A percentile compares a stretch with the other conserved stretches of the same genome.
These are phyloP conservation scores for Phaeosphaeriaceae sp. DNA, from an alignment of 2,329 filamentous ascomycete species.

Conservation along the genomic window DNA sequence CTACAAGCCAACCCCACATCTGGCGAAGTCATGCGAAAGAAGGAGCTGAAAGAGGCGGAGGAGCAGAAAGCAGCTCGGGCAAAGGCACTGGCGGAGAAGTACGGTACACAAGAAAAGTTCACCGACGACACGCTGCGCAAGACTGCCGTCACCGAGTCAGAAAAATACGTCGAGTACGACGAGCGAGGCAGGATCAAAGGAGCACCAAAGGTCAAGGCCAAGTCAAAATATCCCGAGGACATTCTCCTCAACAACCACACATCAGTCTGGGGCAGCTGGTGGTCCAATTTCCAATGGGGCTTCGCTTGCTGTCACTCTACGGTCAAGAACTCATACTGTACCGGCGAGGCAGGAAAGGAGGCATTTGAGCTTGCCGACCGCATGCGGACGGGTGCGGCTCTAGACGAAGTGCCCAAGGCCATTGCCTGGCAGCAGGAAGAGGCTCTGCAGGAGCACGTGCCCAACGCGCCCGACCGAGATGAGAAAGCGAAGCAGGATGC, in stretches of 20 bases:
- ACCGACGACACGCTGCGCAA: slow-evolving; percentile 69
- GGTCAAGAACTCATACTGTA: slow-evolving; percentile 97
- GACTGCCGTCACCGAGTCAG: slow-evolving; percentile 77
- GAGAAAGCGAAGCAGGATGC: slow-evolving; percentile 52
- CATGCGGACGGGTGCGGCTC: slow-evolving; percentile 57
- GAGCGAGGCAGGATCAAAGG: slow-evolving; percentile 89
- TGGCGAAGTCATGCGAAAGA: slow-evolving; percentile 82
- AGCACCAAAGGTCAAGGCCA: slow-evolving; percentile 74
- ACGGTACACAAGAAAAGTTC: slow-evolving; percentile 73
- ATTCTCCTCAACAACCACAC: slow-evolving; percentile 89
- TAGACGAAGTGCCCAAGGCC: slow-evolving; percentile 52
- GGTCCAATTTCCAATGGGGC: slow-evolving; percentile 93
- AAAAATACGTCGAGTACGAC: slow-evolving; percentile 93
- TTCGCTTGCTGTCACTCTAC: slow-evolving; percentile 94
- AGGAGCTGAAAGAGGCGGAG: slow-evolving; percentile 76
- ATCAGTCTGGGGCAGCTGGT: slow-evolving; percentile 96
- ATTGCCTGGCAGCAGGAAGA: slow-evolving; percentile 54
- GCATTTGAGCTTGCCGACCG: slow-evolving; percentile 80
- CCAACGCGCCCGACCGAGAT: slow-evolving; percentile 52
- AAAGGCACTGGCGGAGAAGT: slow-evolving; percentile 79
- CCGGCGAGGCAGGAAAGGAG: slow-evolving; percentile 82
- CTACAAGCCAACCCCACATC: slow-evolving; percentile 96
- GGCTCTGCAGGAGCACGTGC: slow-evolving; percentile 49
- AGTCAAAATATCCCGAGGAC: slow-evolving; percentile 92
- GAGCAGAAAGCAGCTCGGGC: slow-evolving; percentile 71